Conservation (phyloP, 768 basidiomycete genomes). For the Kwoniella mangroviensis region DNA sequence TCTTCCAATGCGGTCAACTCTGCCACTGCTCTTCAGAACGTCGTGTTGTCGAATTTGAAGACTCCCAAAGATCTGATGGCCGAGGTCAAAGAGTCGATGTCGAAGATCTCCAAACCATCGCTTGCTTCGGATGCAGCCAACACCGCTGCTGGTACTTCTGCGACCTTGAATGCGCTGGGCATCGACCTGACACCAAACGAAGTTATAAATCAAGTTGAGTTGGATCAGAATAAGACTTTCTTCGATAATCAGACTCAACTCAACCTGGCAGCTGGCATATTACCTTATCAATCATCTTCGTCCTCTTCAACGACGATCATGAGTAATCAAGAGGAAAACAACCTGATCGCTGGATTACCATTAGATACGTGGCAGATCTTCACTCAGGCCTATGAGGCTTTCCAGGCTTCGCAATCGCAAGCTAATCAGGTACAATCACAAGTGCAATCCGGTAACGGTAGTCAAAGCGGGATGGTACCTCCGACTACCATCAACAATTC, state of each 20-base stretch:
- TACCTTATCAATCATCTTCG: background rate
- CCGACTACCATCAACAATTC: background rate
- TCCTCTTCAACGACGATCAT: no score
- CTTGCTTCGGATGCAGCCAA: background rate
- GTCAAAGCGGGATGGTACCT: background rate
- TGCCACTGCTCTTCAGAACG: constrained; percentile 18
- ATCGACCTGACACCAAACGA: constrained; percentile 19
- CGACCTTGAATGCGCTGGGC: constrained; percentile 18
- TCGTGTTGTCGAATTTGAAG: constrained; percentile 12
- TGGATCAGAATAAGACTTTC: constrained; percentile 18
- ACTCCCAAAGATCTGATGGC: constrained; percentile 29
- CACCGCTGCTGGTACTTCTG: background rate
- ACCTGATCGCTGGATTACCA: background rate
- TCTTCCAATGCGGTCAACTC: constrained; percentile 14
- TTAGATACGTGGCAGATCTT: constrained; percentile 21
- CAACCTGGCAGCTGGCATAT: constrained; percentile 16
- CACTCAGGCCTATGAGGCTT: constrained; percentile 22
- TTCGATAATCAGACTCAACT: constrained; percentile 19
- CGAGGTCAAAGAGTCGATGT: constrained; percentile 22
- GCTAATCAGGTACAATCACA: constrained; percentile 6
- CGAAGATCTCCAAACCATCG: background rate
- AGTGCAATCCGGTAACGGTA: no score
- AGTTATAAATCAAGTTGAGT: constrained; percentile 15
- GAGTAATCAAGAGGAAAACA: background rate
- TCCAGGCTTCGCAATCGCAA: constrained; percentile 12